phyloP scores from a whole-genome alignment of 164 flowering plant species.

The Liquidambar formosana region DNA sequence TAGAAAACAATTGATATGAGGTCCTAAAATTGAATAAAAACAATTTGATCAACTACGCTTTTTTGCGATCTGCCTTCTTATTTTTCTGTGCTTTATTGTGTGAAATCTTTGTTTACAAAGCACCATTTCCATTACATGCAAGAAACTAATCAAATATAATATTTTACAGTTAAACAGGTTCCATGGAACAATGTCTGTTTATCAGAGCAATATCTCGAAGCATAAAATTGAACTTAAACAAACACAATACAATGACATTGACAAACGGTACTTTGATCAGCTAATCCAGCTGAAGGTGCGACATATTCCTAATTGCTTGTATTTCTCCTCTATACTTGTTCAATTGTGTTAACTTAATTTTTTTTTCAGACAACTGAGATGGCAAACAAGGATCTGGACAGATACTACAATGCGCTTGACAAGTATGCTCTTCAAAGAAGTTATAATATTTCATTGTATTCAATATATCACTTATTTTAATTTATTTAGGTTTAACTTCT shows the following conservation, averaged over 20 bases:
- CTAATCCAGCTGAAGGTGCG: constrained; percentile 91
- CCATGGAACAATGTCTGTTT: constrained; percentile 83
- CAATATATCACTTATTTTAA: neutral
- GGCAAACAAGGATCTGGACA: constrained; percentile 98
- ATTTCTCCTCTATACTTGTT: neutral
- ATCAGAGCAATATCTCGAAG: constrained; percentile 75
- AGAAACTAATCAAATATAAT: constrained; percentile 1
- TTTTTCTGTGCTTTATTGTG: no score
- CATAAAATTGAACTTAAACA: constrained; percentile 84
- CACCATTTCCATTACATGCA: neutral
- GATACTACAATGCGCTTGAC: constrained; percentile 96
- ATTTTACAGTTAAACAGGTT: constrained; percentile 66
- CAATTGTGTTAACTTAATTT: constrained; percentile 5
- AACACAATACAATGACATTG: constrained; percentile 87
- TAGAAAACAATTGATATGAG: no score
- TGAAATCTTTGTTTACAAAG: no score
- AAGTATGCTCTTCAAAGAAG: constrained; percentile 54
- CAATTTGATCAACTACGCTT: no score
- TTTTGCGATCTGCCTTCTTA: no score
- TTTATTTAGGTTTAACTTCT: neutral
- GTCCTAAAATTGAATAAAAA: no score
- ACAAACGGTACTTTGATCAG: constrained; percentile 91
- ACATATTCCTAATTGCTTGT: neutral
- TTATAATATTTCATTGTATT: neutral
- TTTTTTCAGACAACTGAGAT: constrained; percentile 90